A percentile compares a stretch with the other conserved stretches of the same genome.
These are phyloP conservation scores for Leucosporidium yakuticum DNA, from an alignment of 768 basidiomycete species.

Conservation along the genomic window DNA sequence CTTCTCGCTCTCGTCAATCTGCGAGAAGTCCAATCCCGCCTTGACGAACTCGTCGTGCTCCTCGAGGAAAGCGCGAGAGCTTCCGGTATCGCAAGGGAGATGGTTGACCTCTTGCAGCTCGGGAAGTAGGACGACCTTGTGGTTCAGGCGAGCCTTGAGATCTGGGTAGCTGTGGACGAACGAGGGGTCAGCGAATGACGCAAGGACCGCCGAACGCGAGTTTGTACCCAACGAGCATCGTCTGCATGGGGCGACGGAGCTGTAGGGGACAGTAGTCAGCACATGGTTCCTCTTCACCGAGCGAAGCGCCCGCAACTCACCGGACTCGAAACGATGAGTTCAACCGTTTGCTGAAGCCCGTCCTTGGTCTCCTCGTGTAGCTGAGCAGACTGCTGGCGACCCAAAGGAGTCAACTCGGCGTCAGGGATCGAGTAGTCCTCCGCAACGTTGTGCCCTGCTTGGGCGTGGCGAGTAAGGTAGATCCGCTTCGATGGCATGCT, in stretches of 20 bases:
- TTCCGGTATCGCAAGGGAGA: conserved; percentile 35
- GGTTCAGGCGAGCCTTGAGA: background rate
- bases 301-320: too few species aligned
- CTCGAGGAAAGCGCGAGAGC: conserved; percentile 24
- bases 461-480: background rate
- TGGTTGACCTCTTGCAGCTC: conserved; percentile 41
- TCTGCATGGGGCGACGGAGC: too few species aligned
- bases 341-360: background rate
- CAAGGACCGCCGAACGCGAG: too few species aligned
- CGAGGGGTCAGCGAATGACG: conserved; percentile 33
- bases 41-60: conserved; percentile 35
- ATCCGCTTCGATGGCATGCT: background rate
- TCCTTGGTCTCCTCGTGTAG: conserved; percentile 30
- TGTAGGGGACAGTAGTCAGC: too few species aligned
- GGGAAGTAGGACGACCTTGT: conserved; percentile 38
- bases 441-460: background rate
- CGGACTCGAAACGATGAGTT: conserved; percentile 9
- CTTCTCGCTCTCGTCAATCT: conserved; percentile 9
- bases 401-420: conserved; percentile 41
- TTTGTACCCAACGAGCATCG: too few species aligned
- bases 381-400: conserved; percentile 37
- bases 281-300: too few species aligned
- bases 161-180: conserved; percentile 7
- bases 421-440: conserved; percentile 34
- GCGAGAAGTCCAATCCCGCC: conserved; percentile 38